Evolutionary conservation across 108 stramenopile genomes (phyloP).

Genomic region (Cylindrotheca closterium): DNA sequence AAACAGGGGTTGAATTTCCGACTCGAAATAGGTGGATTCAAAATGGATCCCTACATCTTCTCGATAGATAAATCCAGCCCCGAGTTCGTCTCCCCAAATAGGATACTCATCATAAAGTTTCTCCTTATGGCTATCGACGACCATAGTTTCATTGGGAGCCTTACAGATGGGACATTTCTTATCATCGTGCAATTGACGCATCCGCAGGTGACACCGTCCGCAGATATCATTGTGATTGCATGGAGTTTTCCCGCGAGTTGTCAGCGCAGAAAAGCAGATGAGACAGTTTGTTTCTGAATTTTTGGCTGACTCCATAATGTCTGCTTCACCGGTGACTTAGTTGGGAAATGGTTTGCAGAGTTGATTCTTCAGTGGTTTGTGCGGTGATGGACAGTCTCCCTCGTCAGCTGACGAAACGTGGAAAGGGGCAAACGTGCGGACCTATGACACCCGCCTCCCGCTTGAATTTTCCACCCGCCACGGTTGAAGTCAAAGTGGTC

Average conservation of each 20-base stretch:
- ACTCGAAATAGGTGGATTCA: slow-evolving; percentile 48
- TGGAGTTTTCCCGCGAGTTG: slow-evolving; percentile 51
- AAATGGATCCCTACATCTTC: slow-evolving; percentile 84
- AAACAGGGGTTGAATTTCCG: slow-evolving; percentile 60
- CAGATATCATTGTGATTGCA: slow-evolving; percentile 87
- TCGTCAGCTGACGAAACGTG: too few relatives aligned
- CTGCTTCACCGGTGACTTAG: too few relatives aligned
- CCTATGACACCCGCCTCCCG: too few relatives aligned
- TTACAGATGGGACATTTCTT: slow-evolving; percentile 84
- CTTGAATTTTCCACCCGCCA: too few relatives aligned
- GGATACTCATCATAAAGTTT: slow-evolving; percentile 58
- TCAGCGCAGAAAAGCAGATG: slow-evolving; percentile 70
- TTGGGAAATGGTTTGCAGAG: too few relatives aligned
- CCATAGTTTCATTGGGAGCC: slow-evolving; percentile 55
- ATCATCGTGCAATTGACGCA: slow-evolving; percentile 72
- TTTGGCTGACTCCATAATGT: too few relatives aligned
- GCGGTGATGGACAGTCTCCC: too few relatives aligned
- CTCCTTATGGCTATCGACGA: slow-evolving; percentile 50
- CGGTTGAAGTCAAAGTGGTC: too few relatives aligned
- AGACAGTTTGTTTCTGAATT: too few relatives aligned
- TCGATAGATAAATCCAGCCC: slow-evolving; percentile 46
- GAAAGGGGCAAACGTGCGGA: too few relatives aligned
- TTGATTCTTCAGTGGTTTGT: too few relatives aligned
- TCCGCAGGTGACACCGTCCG: slow-evolving; percentile 67
- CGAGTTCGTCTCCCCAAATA: slow-evolving; percentile 72